Evolutionary conservation across 2,329 filamentous ascomycete genomes (phyloP), one percentile per base, ranked within the genome.

Genomic region (Pseudogymnoascus sp.): DNA sequence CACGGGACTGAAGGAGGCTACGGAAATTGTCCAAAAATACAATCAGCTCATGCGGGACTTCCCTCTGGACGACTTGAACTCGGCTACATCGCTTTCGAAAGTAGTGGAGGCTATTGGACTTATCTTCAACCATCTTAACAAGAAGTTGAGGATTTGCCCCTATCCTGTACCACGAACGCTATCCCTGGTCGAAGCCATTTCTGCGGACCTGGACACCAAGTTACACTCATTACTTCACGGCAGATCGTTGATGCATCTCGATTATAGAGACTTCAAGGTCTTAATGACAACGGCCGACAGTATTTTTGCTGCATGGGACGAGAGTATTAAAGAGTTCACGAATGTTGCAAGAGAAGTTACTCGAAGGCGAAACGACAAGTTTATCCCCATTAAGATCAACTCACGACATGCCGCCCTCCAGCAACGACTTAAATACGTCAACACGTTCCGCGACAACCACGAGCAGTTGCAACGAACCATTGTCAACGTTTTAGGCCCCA

Each of bases 1-100:
- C 74, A 99, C 94, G 36, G 93, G 94, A 2, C 76, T 99, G 72
- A 96, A 96, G 74, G 94, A 99, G 75, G 92, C 92, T 22, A 94
- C 92, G 74, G 94, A 99, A 65, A 89, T 90, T 72, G 95, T 99
- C 54, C 91, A 96, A 74, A 97, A 97, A 75, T 99, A 97, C 80
- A 99, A 99, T 73, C 90, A 96, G 76, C 83, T 99, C 22, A 97
- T 99, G 90, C 88, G 94, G 65, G 95, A 99, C 73, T 97, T 99
- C 66, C 94, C 94, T 0, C 38, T 58, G 35, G 93, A 97, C 71
- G 94, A 99, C 73, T 78, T 99, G 28, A 82, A 97, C 16, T 96
- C 94, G 14, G 92, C 94, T 1, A 95, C 92, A 0, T 93, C 92
- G 0, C 76, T 99, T 47, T 80, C 86, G 69, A 97, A 96, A 75